Evolutionary conservation across 495 filamentous ascomycete genomes (phyloP), one percentile per base, ranked within the genome.

Genomic region (Podospora appendiculata): DNA sequence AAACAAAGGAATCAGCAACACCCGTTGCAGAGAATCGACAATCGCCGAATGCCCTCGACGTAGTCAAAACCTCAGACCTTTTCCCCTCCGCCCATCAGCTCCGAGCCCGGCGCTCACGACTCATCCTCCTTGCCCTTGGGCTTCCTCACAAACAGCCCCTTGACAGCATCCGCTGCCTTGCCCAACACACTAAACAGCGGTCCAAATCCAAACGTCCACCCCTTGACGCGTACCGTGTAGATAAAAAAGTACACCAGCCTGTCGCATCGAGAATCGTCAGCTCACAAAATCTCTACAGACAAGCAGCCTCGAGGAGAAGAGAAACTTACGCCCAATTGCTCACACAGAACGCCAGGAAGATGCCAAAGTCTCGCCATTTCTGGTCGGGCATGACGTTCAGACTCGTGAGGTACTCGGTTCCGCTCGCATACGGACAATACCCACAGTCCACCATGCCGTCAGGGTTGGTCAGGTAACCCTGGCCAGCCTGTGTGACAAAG

Each of bases 241-340:
- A 92, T 80, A 54, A 94, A 89, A 72, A 94, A 91, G 66, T 90
- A 92, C 0, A 94, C 85, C 43, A 92, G 73, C 39, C 61, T 66
- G 17, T 32, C 25, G 25, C 25, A 25, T 25, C 25, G 11, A n/a
- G 6, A 14, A 32, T 9, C 38, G 32, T 41, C 12, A 42, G 40
- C 34, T 10, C 10, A 18, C 2, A 38, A 0, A 32, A 2, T 13
- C 19, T 13, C 19, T 40, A 18, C 14, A 32, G 3, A 11, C 25
- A 25, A 6, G 32, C 12, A 8, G 25, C 19, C n/a, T n/a, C n/a
- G 18, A 19, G 14, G 10, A 10, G 18, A 25, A 41, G 32, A 6
- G 44, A 38, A 43, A 66, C 63, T 62, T 44, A 66, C 63, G 71
- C 61, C 83, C 85, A 92, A 60, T 92, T 92, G 48, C 79, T 82